Conservation (phyloP, 1,284 basidiomycete species). For the Heterobasidion annosum region DNA sequence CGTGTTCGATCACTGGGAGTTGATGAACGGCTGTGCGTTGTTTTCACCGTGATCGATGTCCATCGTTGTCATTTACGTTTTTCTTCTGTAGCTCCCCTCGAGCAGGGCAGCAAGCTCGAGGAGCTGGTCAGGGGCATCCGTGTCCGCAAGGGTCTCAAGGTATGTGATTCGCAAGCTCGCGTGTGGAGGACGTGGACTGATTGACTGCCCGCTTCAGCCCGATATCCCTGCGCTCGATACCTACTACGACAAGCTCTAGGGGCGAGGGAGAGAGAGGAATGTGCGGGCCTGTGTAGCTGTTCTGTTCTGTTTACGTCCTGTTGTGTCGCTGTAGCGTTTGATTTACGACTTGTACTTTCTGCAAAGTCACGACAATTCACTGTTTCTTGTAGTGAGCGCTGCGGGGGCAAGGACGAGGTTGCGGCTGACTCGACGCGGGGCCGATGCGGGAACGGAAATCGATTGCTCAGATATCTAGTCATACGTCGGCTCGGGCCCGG, state of each 20-base stretch:
- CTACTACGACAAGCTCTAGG: conserved; percentile 78
- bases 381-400: not conserved
- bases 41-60: conserved; percentile 9
- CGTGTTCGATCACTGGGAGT: conserved; percentile 91
- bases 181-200: not conserved
- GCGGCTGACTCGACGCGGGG: not conserved
- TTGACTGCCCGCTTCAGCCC: conserved; percentile 35
- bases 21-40: conserved; percentile 71
- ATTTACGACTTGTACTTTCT: not conserved
- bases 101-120: conserved; percentile 87
- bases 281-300: not conserved
- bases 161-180: conserved; percentile 17
- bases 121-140: conserved; percentile 82
- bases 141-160: conserved; percentile 89
- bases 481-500: too few species aligned
- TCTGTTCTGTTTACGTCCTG: not conserved
- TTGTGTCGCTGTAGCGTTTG: not conserved
- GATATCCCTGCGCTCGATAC: conserved; percentile 81
- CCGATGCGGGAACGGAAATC: not conserved
- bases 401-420: not conserved
- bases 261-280: not conserved
- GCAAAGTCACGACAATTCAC: not conserved
- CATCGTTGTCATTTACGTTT: conserved; percentile 12
- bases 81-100: conserved; percentile 51
- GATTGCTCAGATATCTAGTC: too few species aligned